Evolutionary conservation across 192 early-diverging fungal species (phyloP).

Genomic region (Backusella morwellensis): DNA sequence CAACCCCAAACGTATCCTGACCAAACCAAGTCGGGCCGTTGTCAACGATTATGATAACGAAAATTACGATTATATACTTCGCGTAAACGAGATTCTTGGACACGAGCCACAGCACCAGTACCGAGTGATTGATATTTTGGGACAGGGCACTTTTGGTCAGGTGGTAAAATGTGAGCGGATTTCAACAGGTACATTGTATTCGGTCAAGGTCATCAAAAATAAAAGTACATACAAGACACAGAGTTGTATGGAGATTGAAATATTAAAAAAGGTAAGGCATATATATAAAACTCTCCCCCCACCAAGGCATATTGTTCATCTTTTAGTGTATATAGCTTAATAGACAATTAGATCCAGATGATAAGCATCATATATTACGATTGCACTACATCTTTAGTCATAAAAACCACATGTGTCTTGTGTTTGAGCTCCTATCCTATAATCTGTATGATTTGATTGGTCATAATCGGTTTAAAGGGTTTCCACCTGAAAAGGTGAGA

Average conservation of each 20-base stretch:
- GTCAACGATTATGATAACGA: constrained; percentile 95
- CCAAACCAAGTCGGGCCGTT: constrained; percentile 88
- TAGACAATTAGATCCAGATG: constrained; percentile 76
- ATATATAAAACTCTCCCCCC: not conserved
- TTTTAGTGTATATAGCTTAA: constrained; percentile 63
- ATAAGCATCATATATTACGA: constrained; percentile 85
- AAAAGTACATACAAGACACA: constrained; percentile 96
- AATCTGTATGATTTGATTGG: constrained; percentile 98
- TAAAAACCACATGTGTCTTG: constrained; percentile 89
- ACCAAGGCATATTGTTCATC: too few species aligned
- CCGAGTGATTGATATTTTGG: constrained; percentile 88
- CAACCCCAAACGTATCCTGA: constrained; percentile 91
- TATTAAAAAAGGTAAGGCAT: constrained; percentile 73
- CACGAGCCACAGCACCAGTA: constrained; percentile 86
- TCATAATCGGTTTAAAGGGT: constrained; percentile 92
- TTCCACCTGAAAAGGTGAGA: constrained; percentile 89
- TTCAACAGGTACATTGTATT: constrained; percentile 84
- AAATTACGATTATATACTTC: constrained; percentile 94
- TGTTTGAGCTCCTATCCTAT: constrained; percentile 93
- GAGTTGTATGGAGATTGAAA: constrained; percentile 94
- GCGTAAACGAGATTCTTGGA: constrained; percentile 94
- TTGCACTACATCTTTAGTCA: constrained; percentile 92
- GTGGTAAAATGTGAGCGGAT: constrained; percentile 95
- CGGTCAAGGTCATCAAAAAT: constrained; percentile 98
- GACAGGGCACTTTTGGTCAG: constrained; percentile 98